Base-by-base conservation (phyloP, 306 rosid species). In the Herpetospermum pedunculosum region DNA sequence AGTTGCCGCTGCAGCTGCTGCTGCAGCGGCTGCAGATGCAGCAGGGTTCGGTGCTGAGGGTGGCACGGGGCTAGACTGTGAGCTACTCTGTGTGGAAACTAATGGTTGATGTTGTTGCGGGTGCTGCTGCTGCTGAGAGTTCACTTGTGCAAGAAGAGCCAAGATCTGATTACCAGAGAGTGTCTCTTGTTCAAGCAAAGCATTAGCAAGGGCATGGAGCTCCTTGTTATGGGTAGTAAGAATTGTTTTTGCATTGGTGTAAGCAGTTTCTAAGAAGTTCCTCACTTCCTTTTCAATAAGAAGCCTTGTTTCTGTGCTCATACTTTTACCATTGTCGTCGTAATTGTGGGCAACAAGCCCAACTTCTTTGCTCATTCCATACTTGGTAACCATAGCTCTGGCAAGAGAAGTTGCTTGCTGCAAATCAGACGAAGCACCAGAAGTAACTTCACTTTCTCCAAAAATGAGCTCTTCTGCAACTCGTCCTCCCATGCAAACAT, bases 401-500 rank as follows among this genome's bases (percentile, higher is more conserved):
- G 98, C 98, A 62, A 91, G 63, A 9, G 58, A n/a, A n/a, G 98
- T 94, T 75, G 98, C 98, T 4, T 75, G 34, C 74, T 77, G 70
- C 54, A 94, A 88, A 81, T 94, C 97, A 5, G 84, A 72, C 12
- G 88, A 89, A 58, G 94, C 92, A 73, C 98, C 96, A 2, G 94
- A 79, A 73, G 96, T 89, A 48, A 91, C 92, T 81, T 91, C 97
- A 77, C 78, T 91, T 58, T 89, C 97, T 58, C 98, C 97, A 75
- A 91, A 94, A 30, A 91, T 89, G 5, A 93, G 81, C 85, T 94
- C 97, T 81, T 94, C 97, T 0, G 97, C 98, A 62, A 89, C 98
- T 32, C 94, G 78, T 11, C 98, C 98, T 44, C 96, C 98, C 98
- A 93, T 93, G 78, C 77, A 80, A 50, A 93, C 92, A 62, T 93